Evolutionary conservation across 805 yeast genomes (phyloP), one percentile per base, ranked within the genome.

Genomic region (Saturnispora saitoi): DNA sequence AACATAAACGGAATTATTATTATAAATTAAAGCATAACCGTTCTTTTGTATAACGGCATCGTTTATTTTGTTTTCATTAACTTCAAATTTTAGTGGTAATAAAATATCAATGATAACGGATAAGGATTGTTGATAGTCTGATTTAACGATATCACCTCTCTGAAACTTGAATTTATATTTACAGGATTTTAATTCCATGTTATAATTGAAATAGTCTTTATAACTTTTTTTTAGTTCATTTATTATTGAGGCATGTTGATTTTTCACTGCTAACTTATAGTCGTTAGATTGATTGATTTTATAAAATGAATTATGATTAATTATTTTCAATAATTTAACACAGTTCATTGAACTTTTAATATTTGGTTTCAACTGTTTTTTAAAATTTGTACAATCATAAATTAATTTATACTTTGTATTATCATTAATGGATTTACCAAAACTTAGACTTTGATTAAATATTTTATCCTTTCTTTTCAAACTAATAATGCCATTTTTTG

Each of bases 61-160:
- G 15, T 14, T 15, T 9, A n/a, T 2, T 12, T 24, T 15, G 7
- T 7, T 8, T 6, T 40, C 42, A 8, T 5, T 26, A 26, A 6
- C 3, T 28, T 24, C 31, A 26, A 40, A 15, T 26, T 24, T 22
- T 8, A 40, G 17, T 2, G 46, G 39, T 17, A 43, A 17, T 15
- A 34, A 12, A 28, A 43, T 12, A n/a, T 15, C 31, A 32, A 34
- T 29, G 15, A 32, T 22, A 29, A 44, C 8, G 20, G 28, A 34
- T 17, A 17, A 20, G 9, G 31, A n/a, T 12, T 22, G 7, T 34
- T 34, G 38, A 26, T 20, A 15, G 22, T 28, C 20, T 24, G 46
- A 14, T 15, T 28, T 28, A 12, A 44, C 32, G n/a, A 44, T 36
- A 28, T 44, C 47, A 26, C 47, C 47, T 17, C 29, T 44, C 36